Base-by-base conservation (phyloP, 2,329 filamentous ascomycete species). In the Pseudopyrenochaeta lycopersici region DNA sequence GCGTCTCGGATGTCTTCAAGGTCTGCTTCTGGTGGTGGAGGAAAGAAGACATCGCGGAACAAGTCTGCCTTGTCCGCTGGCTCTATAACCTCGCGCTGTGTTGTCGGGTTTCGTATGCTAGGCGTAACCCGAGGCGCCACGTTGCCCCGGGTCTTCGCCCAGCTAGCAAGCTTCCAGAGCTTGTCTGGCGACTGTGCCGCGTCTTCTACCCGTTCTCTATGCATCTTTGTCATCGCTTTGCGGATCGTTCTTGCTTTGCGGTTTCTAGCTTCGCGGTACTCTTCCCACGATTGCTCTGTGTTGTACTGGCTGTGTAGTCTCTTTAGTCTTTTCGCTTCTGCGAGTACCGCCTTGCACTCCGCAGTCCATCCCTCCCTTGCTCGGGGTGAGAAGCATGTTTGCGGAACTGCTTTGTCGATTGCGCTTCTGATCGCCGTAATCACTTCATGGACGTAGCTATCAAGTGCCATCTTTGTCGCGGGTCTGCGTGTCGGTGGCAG, bases 91-190 rank as follows among this genome's bases (percentile, higher is more conserved):
- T 56, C 49, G 11, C 38, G 38, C 35, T 40, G 44, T 11, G 44
- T 54, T 40, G 41, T 52, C 43, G 38, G 58, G 44, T 60, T 49
- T 60, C 35, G 43, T 41, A 65, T 51, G 14, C 49, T 44, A 10
- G 46, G 39, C 50, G 36, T 52, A 15, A 58, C 46, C 23, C 46
- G 21, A 2, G 32, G 49, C 21, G 52, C 30, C 36, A 30, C 14
- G 42, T 55, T 55, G 4, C 41, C 49, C 43, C 67, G 52, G 21
- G 62, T 65, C 35, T 59, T 57, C 2, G 68, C 68, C 69, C 58
- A 71, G 44, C 62, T 70, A 1, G 54, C 58, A 1, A 71, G 48
- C 15, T 54, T 60, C 66, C 52, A 70, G 14, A 71, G 46, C 18
- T 63, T 60, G 2, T 58, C 54, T 15, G 54, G 55, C 10, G 54